These are phyloP conservation scores for Candida broadrunensis DNA, from an alignment of 805 yeast genomes.

Conservation along the genomic window DNA sequence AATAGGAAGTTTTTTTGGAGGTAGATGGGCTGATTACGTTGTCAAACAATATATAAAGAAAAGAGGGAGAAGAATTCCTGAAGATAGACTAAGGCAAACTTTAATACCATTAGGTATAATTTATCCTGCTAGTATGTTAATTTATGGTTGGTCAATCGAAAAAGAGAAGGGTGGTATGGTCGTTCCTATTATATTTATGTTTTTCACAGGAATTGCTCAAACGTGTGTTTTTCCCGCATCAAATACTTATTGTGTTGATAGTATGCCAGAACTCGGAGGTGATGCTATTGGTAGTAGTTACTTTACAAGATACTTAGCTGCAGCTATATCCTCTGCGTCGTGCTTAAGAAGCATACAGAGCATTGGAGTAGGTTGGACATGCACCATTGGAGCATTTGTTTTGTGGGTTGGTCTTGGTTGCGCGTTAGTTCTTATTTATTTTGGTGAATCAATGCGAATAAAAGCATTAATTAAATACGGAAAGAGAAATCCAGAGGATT, in stretches of 20 bases:
- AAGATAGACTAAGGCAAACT: constrained; percentile 47
- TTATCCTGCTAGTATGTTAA: constrained; percentile 42
- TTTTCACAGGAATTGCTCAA: constrained; percentile 48
- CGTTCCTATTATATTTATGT: constrained; percentile 49
- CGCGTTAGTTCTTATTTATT: constrained; percentile 29
- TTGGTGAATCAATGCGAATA: constrained; percentile 38
- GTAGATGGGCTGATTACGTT: constrained; percentile 47
- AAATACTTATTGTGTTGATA: constrained; percentile 59
- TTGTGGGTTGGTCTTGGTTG: constrained; percentile 36
- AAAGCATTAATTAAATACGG: constrained; percentile 17
- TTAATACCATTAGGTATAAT: constrained; percentile 39
- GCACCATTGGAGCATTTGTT: constrained; percentile 46
- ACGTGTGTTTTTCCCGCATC: constrained; percentile 50
- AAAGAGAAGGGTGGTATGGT: constrained; percentile 53
- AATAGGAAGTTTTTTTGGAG: constrained; percentile 50
- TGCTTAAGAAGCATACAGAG: constrained; percentile 42
- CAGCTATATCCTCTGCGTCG: constrained; percentile 50
- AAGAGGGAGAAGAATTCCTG: constrained; percentile 47
- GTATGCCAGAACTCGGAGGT: constrained; percentile 51
- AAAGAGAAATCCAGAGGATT: constrained; percentile 4
- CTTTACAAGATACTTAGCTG: constrained; percentile 47
- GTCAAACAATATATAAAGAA: constrained; percentile 42
- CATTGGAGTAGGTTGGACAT: constrained; percentile 58
- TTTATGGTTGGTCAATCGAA: constrained; percentile 55
- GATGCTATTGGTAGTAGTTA: constrained; percentile 58